Conservation (phyloP, 345 rosid species). For the Raphanus raphanistrum region DNA sequence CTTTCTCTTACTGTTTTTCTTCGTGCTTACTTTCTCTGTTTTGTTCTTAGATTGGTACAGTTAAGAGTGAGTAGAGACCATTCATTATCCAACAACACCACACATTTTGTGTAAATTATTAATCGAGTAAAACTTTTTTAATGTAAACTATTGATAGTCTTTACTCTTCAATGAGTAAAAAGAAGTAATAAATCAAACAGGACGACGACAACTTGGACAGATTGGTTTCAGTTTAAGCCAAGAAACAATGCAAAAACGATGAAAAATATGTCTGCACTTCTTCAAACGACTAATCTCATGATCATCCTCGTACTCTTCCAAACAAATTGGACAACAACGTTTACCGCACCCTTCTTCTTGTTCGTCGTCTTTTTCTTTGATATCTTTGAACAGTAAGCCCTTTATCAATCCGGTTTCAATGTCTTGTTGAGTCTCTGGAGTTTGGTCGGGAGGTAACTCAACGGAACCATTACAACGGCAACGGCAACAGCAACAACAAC, state of each 20-base stretch:
- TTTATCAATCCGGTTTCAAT: slow-evolving; percentile 21
- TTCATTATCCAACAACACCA: neutral
- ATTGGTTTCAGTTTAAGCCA: neutral
- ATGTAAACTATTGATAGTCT: too few relatives aligned
- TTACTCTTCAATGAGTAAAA: too few relatives aligned
- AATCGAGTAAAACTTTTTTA: too few relatives aligned
- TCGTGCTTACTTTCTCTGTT: slow-evolving; percentile 82
- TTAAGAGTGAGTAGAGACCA: slow-evolving; percentile 32
- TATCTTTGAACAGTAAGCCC: slow-evolving; percentile 24
- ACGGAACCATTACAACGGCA: neutral
- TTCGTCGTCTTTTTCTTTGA: neutral
- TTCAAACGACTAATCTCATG: slow-evolving; percentile 19
- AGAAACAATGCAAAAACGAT: slow-evolving; percentile 24
- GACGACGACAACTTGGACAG: slow-evolving; percentile 32
- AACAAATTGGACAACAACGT: slow-evolving; percentile 23
- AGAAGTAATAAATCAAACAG: slow-evolving; percentile 4
- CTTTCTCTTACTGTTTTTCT: slow-evolving; percentile 73
- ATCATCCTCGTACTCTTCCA: slow-evolving; percentile 30
- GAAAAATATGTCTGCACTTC: slow-evolving; percentile 23
- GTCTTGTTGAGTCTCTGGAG: slow-evolving; percentile 17
- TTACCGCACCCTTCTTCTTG: neutral
- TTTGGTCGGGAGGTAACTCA: neutral
- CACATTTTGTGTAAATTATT: slow-evolving; percentile 25
- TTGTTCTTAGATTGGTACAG: slow-evolving; percentile 94
- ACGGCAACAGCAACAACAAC: neutral